These are phyloP conservation scores for Phytopythium boreale DNA, from an alignment of 352 stramenopile species.

Conservation along the genomic window DNA sequence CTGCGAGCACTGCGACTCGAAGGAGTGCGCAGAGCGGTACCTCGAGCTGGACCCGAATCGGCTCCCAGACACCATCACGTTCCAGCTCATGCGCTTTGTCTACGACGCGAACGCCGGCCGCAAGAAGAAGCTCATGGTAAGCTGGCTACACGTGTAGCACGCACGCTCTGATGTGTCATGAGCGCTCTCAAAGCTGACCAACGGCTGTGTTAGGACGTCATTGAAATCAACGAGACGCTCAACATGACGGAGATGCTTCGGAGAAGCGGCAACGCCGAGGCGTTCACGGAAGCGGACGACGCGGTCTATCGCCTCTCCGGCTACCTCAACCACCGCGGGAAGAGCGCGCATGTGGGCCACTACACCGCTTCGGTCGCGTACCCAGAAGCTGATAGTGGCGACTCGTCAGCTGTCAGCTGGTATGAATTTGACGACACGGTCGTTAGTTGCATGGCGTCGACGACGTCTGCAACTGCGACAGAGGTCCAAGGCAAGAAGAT, in stretches of 20 bases:
- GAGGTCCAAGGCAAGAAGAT: slow-evolving; percentile 55
- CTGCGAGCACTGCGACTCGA: slow-evolving; percentile 69
- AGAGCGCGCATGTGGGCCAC: slow-evolving; percentile 78
- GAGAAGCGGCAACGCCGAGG: slow-evolving; percentile 33
- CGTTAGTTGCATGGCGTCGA: slow-evolving; percentile 47
- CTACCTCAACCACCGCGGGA: slow-evolving; percentile 81
- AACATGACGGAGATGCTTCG: slow-evolving; percentile 72
- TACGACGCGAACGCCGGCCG: slow-evolving; percentile 68
- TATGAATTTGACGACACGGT: slow-evolving; percentile 84
- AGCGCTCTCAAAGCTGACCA: not conserved
- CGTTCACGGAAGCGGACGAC: slow-evolving; percentile 34
- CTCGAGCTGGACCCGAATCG: slow-evolving; percentile 59
- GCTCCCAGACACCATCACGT: slow-evolving; percentile 64
- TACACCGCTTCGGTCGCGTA: slow-evolving; percentile 84
- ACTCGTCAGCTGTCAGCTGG: slow-evolving; percentile 36
- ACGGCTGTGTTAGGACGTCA: slow-evolving; percentile 53
- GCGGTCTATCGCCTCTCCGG: slow-evolving; percentile 67
- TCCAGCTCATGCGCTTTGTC: slow-evolving; percentile 86
- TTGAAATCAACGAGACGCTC: slow-evolving; percentile 75
- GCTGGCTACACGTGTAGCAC: not conserved
- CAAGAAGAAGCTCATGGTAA: slow-evolving; percentile 87
- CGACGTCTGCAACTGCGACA: slow-evolving; percentile 36
- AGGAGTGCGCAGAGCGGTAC: slow-evolving; percentile 72
- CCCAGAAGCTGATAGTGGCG: slow-evolving; percentile 14
- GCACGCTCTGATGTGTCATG: not conserved